A percentile compares a stretch with the other conserved stretches of the same genome.
Evolutionary conservation across 768 basidiomycete genomes (phyloP).

Genomic region (Phanerochaete sordida): DNA sequence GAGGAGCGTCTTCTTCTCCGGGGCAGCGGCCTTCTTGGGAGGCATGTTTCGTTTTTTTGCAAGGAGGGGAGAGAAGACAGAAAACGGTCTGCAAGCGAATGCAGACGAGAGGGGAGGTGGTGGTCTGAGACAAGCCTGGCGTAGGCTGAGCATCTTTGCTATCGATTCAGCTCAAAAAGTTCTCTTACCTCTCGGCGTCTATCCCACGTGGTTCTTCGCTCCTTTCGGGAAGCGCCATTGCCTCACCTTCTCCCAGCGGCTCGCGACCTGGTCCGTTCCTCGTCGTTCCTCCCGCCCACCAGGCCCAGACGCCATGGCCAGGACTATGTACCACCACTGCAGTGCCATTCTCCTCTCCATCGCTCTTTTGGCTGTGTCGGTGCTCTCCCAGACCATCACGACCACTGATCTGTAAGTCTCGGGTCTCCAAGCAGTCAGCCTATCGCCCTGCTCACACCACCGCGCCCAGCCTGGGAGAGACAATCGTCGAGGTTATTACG

Average conservation of each 20-base stretch:
- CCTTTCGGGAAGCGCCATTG: neutral
- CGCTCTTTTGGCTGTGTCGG: slow-evolving; percentile 13
- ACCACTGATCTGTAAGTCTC: slow-evolving; percentile 43
- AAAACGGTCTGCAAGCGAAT: slow-evolving; percentile 12
- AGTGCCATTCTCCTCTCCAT: slow-evolving; percentile 12
- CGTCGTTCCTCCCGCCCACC: neutral
- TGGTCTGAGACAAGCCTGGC: slow-evolving; percentile 4
- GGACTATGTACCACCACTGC: neutral
- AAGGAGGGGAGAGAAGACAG: slow-evolving; percentile 9
- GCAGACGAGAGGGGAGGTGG: slow-evolving; percentile 6
- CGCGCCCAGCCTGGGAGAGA: slow-evolving; percentile 38
- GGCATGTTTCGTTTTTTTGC: slow-evolving; percentile 72
- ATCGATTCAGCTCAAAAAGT: slow-evolving; percentile 16
- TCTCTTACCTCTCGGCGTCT: neutral
- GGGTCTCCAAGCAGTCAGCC: neutral
- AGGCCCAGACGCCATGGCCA: neutral
- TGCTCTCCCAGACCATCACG: slow-evolving; percentile 43
- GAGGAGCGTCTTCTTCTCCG: slow-evolving; percentile 83
- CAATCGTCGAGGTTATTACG: slow-evolving; percentile 49
- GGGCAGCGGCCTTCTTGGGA: slow-evolving; percentile 76
- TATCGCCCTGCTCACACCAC: slow-evolving; percentile 10
- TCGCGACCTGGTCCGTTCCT: neutral
- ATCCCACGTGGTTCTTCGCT: neutral
- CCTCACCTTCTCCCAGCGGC: neutral
- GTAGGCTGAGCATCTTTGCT: slow-evolving; percentile 11